A percentile compares a stretch with the other conserved stretches of the same genome.
Evolutionary conservation across 1,139 yeast genomes (phyloP).

Genomic region (Candida albicans): DNA sequence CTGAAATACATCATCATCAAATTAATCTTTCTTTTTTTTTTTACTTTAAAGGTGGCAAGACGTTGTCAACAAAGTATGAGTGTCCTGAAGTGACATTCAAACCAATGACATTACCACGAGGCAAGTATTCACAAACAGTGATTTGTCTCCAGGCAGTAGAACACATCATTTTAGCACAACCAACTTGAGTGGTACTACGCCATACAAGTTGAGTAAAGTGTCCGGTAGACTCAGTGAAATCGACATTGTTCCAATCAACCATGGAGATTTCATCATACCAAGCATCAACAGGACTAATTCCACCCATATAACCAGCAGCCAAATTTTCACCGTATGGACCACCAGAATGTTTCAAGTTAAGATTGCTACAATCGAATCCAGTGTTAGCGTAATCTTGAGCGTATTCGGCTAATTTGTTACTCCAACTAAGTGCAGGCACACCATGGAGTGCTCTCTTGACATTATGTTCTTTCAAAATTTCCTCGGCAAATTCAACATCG

Average conservation of each 20-base stretch:
- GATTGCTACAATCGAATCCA: slow-evolving; percentile 52
- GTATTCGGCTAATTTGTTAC: slow-evolving; percentile 43
- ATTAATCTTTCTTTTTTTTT: slow-evolving; percentile 7
- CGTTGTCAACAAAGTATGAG: slow-evolving; percentile 52
- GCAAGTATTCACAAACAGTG: slow-evolving; percentile 65
- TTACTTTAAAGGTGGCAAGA: slow-evolving; percentile 33
- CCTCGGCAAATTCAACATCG: slow-evolving; percentile 25
- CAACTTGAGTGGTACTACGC: slow-evolving; percentile 66
- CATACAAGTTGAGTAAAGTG: slow-evolving; percentile 90
- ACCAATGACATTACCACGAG: slow-evolving; percentile 60
- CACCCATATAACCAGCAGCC: slow-evolving; percentile 66
- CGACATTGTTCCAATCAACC: slow-evolving; percentile 51
- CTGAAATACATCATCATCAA: neutral
- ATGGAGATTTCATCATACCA: slow-evolving; percentile 76
- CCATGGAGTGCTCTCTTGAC: slow-evolving; percentile 54
- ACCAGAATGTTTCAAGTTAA: slow-evolving; percentile 27
- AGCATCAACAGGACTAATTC: slow-evolving; percentile 53
- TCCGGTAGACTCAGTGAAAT: slow-evolving; percentile 42
- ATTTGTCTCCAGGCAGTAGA: slow-evolving; percentile 52
- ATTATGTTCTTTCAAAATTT: slow-evolving; percentile 52
- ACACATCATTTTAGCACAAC: slow-evolving; percentile 67
- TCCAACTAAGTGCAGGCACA: slow-evolving; percentile 50
- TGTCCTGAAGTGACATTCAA: slow-evolving; percentile 30
- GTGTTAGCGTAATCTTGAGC: slow-evolving; percentile 48
- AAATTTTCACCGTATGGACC: slow-evolving; percentile 76